Evolutionary conservation across 2,329 filamentous ascomycete genomes (phyloP).

Genomic region (Cordyceps javanica): DNA sequence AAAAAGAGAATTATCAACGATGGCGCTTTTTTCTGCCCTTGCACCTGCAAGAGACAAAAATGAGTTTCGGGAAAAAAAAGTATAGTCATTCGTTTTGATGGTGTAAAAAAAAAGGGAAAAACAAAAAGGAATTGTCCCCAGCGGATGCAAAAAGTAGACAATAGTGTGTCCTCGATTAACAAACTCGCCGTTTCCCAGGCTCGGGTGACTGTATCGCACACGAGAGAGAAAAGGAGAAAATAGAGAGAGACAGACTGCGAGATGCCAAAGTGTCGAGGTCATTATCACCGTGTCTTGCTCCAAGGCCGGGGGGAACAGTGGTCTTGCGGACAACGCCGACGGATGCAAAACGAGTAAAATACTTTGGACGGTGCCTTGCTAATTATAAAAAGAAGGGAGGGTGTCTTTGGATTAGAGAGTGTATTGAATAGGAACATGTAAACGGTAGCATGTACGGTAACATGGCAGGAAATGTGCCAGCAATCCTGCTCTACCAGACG

Average conservation of each 20-base stretch:
- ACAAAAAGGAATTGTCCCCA: not conserved
- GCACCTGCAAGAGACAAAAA: not conserved
- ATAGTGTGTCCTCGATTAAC: not conserved
- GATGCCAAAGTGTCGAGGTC: too few relatives aligned
- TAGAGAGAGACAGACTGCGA: too few relatives aligned
- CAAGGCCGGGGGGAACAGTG: too few relatives aligned
- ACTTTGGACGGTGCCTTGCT: too few relatives aligned
- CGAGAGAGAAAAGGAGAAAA: not conserved
- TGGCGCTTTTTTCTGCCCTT: not conserved
- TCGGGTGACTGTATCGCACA: not conserved
- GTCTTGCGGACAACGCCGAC: constrained; percentile 20
- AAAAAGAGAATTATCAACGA: not conserved
- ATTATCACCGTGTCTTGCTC: too few relatives aligned
- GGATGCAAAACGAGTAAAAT: not conserved
- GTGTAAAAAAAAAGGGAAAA: not conserved
- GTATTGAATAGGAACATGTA: not conserved
- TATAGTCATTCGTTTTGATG: too few relatives aligned
- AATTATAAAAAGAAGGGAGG: not conserved
- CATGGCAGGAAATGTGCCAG: constrained; percentile 4
- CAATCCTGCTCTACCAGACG: constrained; percentile 6
- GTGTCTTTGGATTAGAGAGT: constrained; percentile 4
- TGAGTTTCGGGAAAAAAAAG: too few relatives aligned
- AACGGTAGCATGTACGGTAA: not conserved
- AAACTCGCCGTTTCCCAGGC: constrained; percentile 7
- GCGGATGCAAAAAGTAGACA: not conserved